Evolutionary conservation across 805 yeast species (phyloP), one percentile per base, ranked within the genome.

Genomic region (Lipomyces yamadae): DNA sequence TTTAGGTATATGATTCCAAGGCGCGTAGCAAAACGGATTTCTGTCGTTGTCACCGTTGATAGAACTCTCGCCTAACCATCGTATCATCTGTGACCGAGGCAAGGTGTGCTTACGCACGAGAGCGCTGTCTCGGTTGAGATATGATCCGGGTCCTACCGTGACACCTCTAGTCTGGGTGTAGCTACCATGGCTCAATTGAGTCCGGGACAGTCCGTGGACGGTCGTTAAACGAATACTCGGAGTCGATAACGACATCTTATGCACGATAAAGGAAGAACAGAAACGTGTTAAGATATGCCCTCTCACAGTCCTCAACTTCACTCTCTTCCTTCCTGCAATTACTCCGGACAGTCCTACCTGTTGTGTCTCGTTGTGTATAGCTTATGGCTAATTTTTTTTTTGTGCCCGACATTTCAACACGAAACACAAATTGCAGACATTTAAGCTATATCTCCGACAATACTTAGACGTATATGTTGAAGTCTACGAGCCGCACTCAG

Each of bases 1-100:
- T 39, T 69, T 72, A 3, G 74, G 74, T 2, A 67, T 56, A 37
- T 72, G 70, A 56, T 72, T 60, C 62, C 61, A 57, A 1, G 70
- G 70, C 5, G 72, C 65, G 52, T 67, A 67, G 57, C 67, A 68
- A 35, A 57, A 68, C 61, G 34, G 29, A 34, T 59, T 61, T 4
- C 32, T 15, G 56, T 53, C 2, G 59, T 66, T 60, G 54, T 72
- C 74, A 30, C 72, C 74, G 29, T 72, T 72, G 52, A 70, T 32
- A 24, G 66, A 65, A 52, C 54, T 48, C 32, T 62, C 64, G 48
- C 74, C 74, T 35, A 72, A 60, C 66, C 72, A 72, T n/a, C 52
- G 57, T 30, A 60, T 24, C 70, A 68, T 67, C 18, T 68, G 67
- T 30, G 63, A 58, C 11, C 67, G 67, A 8, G 71, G 61, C 15